Evolutionary conservation across 352 stramenopile species (phyloP).

Genomic region (Blastocystis sp.): DNA sequence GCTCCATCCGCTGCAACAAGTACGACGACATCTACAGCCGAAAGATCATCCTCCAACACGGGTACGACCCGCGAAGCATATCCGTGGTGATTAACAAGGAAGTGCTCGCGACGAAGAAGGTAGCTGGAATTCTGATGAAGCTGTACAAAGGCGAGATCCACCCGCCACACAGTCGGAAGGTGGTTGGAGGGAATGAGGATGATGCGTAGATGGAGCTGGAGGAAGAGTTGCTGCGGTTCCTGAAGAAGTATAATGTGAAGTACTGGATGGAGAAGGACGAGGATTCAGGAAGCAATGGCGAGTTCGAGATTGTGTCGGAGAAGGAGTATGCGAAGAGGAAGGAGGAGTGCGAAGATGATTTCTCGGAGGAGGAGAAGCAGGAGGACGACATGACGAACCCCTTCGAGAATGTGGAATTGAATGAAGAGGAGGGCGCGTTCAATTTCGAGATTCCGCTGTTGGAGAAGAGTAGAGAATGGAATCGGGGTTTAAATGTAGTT

Average conservation of each 20-base stretch:
- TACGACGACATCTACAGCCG: conserved; percentile 63
- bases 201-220: conserved; percentile 31
- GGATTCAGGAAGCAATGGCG: background rate
- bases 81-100: conserved; percentile 24
- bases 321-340: conserved; percentile 6
- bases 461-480: background rate
- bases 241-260: conserved; percentile 60
- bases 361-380: conserved; percentile 2
- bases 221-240: conserved; percentile 8
- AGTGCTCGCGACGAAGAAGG: conserved; percentile 5
- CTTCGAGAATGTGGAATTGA: conserved; percentile 16
- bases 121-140: background rate
- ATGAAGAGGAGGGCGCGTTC: background rate
- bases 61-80: conserved; percentile 19
- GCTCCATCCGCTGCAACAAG: conserved; percentile 62
- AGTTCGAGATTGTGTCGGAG: conserved; percentile 33
- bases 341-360: background rate
- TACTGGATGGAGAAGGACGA: conserved; percentile 24
- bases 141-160: conserved; percentile 25
- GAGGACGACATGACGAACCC: conserved; percentile 4
- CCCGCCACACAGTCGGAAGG: conserved; percentile 16
- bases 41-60: conserved; percentile 17
- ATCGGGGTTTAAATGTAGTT: conserved; percentile 3
- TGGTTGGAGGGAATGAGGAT: background rate
- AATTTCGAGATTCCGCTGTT: conserved; percentile 16